phyloP scores from a whole-genome alignment of 176 grass and related monocot species.

The Eleusine indica region DNA sequence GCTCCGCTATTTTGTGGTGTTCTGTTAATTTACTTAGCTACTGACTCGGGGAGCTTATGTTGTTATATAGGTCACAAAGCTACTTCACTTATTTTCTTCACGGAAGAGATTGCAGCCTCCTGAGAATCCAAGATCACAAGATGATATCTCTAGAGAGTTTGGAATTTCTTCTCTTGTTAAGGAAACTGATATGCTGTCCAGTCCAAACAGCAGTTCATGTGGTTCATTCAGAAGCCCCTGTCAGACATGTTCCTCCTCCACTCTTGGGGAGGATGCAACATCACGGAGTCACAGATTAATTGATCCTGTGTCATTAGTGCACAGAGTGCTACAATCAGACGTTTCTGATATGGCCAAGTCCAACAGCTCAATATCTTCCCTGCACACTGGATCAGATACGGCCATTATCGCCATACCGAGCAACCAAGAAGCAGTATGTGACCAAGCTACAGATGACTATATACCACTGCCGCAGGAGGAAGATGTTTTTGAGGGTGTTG shows the following conservation, averaged over 20 bases:
- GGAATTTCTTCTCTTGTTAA: conserved; percentile 44
- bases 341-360: conserved; percentile 40
- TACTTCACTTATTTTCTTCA: conserved; percentile 62
- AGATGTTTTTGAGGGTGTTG: conserved; percentile 39
- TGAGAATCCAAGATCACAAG: conserved; percentile 25
- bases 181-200: conserved; percentile 47
- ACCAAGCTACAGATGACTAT: conserved; percentile 52
- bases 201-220: conserved; percentile 51
- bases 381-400: conserved; percentile 37
- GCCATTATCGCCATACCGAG: conserved; percentile 4
- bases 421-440: conserved; percentile 39
- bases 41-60: conserved; percentile 40
- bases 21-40: conserved; percentile 24
- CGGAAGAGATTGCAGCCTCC: conserved; percentile 45
- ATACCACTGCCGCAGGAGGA: conserved; percentile 46
- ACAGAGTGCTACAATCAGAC: conserved; percentile 22
- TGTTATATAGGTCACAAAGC: conserved; percentile 52
- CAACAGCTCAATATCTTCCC: conserved; percentile 27
- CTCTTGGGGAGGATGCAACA: conserved; percentile 30
- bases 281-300: conserved; percentile 20
- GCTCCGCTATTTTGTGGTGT: conserved; percentile 28
- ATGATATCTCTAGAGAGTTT: conserved; percentile 34
- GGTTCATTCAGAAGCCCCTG: conserved; percentile 46
- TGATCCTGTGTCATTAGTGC: conserved; percentile 6
- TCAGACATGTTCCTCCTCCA: conserved; percentile 54